Evolutionary conservation across 2,329 filamentous ascomycete genomes (phyloP), one percentile per base, ranked within the genome.

Genomic region (Aschersonia sp.): DNA sequence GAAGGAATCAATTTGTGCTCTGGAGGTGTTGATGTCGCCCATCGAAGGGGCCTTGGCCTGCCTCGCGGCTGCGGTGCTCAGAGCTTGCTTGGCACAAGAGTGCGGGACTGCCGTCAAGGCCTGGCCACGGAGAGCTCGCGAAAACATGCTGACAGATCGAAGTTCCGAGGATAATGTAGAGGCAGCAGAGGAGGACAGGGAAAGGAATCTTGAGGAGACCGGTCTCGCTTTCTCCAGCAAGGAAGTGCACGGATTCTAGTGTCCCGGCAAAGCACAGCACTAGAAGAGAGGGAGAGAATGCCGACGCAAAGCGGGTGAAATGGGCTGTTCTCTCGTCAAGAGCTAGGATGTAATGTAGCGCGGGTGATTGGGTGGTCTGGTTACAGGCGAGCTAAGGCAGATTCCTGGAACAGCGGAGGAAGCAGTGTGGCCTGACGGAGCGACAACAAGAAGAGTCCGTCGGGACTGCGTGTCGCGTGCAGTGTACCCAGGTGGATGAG

Each of bases 1-100:
- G 75, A 97, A 98, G 49, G 75, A 72, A 47, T 81, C 73, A 54
- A 85, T 81, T 52, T 79, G 78, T 53, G 85, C 72, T 45, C 82
- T 78, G 43, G 64, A 62, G 14, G 68, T 65, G 73, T 83, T 71
- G 58, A 98, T 80, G 67, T 98, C 89, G 63, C 85, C 83, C 55
- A 98, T 78, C 39, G 84, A 80, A n/a, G 92, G 92, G 22, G 80
- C 70, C 50, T 71, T 72, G 52, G 53, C 55, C 48, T 64, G 59
- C 53, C 63, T 58, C 53, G 58, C 54, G 49, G 71, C 63, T 50
- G 78, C 76, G 49, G 75, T 73, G 60, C 72, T 71, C 60, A 85
- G 75, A 55, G 77, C 68, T 57, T 80, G 73, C 52, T 73, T 60
- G 48, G 63, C 60, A 55, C 69, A 67, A 59, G 71, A 73, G 52